These are phyloP conservation scores for Zasmidium citrigriseum DNA, from an alignment of 2,329 filamentous ascomycete genomes.

Conservation along the genomic window DNA sequence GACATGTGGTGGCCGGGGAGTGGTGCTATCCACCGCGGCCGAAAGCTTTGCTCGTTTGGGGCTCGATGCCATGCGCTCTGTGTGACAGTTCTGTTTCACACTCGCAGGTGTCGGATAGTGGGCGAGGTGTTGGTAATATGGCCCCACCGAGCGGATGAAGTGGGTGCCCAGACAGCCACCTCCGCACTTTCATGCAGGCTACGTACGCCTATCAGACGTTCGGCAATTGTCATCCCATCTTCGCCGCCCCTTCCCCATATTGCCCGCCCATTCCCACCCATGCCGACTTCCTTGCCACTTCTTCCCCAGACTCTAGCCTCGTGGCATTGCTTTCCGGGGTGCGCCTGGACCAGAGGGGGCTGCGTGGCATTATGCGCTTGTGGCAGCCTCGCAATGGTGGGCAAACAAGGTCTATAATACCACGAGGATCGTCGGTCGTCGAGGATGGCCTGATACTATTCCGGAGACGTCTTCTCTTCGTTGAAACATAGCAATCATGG, in stretches of 20 bases:
- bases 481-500: slow-evolving; percentile 3
- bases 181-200: not conserved
- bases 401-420: not conserved
- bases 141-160: not conserved
- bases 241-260: not conserved
- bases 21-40: not conserved
- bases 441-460: no score
- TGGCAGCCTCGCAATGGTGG: not conserved
- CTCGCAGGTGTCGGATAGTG: no score
- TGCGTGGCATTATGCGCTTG: not conserved
- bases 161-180: not conserved
- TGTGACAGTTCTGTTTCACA: no score
- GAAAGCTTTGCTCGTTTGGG: slow-evolving; percentile 1
- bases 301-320: not conserved
- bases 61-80: not conserved
- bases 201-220: not conserved
- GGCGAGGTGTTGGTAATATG: slow-evolving; percentile 1
- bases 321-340: not conserved
- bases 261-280: not conserved
- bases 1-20: slow-evolving; percentile 8
- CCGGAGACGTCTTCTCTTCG: not conserved
- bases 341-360: not conserved
- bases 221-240: not conserved
- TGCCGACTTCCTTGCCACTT: not conserved
- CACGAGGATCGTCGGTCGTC: no score